A percentile compares a stretch with the other conserved stretches of the same genome.
Evolutionary conservation across 2,329 filamentous ascomycete species (phyloP).

Genomic region (Calonectria leucothoes): DNA sequence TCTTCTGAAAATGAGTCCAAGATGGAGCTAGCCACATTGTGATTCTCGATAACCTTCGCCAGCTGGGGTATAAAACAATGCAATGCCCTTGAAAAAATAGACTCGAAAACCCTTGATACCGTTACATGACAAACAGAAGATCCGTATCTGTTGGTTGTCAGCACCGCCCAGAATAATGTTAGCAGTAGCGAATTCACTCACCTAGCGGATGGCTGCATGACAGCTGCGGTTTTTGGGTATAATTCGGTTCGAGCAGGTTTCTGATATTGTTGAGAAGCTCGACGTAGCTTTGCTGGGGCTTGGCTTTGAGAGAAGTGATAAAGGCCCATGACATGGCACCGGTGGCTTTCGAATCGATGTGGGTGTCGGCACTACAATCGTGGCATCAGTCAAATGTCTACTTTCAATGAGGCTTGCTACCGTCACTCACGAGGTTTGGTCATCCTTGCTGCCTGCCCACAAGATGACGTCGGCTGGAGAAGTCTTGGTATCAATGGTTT

Average conservation of each 20-base stretch:
- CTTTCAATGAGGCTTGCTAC: not conserved
- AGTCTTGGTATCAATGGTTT: conserved; percentile 88
- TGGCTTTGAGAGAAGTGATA: conserved; percentile 91
- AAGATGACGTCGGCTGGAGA: conserved; percentile 96
- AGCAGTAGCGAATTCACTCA: conserved; percentile 62
- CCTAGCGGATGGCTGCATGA: conserved; percentile 96
- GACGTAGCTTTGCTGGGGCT: conserved; percentile 95
- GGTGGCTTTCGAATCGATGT: conserved; percentile 87
- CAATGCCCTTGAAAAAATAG: not conserved
- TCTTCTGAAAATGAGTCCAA: not conserved
- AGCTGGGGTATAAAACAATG: not conserved
- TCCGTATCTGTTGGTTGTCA: conserved; percentile 64
- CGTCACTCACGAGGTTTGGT: conserved; percentile 79
- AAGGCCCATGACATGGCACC: conserved; percentile 99
- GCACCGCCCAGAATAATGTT: conserved; percentile 7
- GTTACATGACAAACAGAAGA: conserved; percentile 74
- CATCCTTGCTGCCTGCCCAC: conserved; percentile 97
- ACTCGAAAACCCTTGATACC: not conserved
- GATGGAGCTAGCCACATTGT: not conserved
- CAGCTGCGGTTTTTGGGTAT: conserved; percentile 94
- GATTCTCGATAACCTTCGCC: no score
- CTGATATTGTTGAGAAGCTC: conserved; percentile 95
- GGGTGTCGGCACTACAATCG: conserved; percentile 82
- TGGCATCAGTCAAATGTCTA: conserved; percentile 29
- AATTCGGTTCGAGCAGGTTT: conserved; percentile 87